Evolutionary conservation across 495 filamentous ascomycete genomes (phyloP).

Genomic region (Xylaria telfairii): DNA sequence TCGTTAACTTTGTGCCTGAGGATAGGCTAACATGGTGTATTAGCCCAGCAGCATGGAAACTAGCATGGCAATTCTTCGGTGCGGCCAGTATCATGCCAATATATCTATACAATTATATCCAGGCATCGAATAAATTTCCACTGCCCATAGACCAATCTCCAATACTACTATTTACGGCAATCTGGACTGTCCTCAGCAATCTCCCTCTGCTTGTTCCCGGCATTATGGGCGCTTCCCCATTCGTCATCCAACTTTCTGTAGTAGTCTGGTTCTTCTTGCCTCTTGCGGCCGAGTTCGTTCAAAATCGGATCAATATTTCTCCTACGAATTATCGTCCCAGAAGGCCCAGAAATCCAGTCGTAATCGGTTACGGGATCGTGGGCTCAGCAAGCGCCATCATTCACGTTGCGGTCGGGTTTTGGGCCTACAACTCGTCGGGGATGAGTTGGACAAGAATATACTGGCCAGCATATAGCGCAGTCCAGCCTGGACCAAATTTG

Average conservation of each 20-base stretch:
- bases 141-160: not conserved
- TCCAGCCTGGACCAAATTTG: not conserved
- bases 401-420: not conserved
- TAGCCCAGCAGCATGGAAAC: not conserved
- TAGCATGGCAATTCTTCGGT: slow-evolving; percentile 1
- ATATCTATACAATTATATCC: not conserved
- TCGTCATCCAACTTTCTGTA: not conserved
- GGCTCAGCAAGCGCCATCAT: not conserved
- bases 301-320: not conserved
- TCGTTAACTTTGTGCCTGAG: not conserved
- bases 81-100: not conserved
- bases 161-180: not conserved
- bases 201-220: not conserved
- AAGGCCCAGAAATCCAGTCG: not conserved
- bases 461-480: not conserved
- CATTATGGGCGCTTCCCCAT: not conserved
- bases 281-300: not conserved
- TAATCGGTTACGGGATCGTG: not conserved
- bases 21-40: not conserved
- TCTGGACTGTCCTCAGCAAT: not conserved
- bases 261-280: slow-evolving; percentile 3
- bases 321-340: not conserved
- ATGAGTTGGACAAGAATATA: not conserved
- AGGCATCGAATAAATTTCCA: not conserved
- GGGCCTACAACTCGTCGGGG: not conserved